Evolutionary conservation across 331 rosid genomes (phyloP), one percentile per base, ranked within the genome.

Genomic region (Spiraea crenata): DNA sequence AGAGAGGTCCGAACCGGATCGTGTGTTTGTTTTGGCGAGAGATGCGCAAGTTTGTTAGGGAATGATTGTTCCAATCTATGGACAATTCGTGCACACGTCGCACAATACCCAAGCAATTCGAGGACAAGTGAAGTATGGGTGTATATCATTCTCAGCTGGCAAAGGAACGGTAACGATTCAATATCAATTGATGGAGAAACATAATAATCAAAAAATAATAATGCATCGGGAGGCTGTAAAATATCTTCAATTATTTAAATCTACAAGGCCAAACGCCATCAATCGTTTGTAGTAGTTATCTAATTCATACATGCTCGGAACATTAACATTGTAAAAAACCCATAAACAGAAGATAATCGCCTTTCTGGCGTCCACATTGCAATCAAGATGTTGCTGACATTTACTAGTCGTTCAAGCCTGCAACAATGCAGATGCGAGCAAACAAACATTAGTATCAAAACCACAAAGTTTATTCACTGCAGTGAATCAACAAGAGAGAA

Each of bases 181-280:
- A 63, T 19, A 25, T 15, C 64, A 8, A 25, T 14, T 45, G 40
- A n/a, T 3, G 6, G 62, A 45, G 9, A 45, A 49, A 63, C 35
- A 48, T 35, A 6, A 77, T 48, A 74, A 42, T 56, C 45, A 19
- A 4, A 34, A 10, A 55, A 42, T n/a, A 38, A 17, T 35, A 51
- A n/a, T 57, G 51, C 51, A 66, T 57, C 40, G 69, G 50, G 72
- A 69, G 47, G 14, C 64, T 57, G 55, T 70, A 70, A 57, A 78
- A 77, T 25, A 59, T 57, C 63, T 65, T 56, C 77, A 71, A 77
- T 84, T 82, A 73, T 82, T 82, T 61, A 70, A 79, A 84, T 82
- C 88, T 84, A 82, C 81, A 75, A 20, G 31, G 69, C 62, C 59
- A 49, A 77, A 51, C 35, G 67, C 49, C 48, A 41, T 48, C 75